A percentile compares a stretch with the other conserved stretches of the same genome.
phyloP scores from a whole-genome alignment of 805 yeast genomes.

The Kuraishia borneana region DNA sequence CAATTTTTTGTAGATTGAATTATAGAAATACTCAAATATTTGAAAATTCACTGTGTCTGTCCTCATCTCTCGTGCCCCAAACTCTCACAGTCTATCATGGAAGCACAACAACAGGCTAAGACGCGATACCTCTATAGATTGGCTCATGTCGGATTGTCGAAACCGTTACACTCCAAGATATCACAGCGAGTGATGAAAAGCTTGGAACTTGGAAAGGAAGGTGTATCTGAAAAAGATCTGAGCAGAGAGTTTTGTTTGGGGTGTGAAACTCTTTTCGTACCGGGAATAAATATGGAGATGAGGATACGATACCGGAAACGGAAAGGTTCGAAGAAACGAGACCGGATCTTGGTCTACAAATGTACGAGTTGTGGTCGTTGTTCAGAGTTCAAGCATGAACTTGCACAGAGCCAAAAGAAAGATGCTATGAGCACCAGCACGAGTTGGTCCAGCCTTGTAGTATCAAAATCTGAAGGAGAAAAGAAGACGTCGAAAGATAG shows the following conservation, averaged over 20 bases:
- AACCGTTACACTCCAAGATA: not conserved
- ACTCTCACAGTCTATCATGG: too few relatives aligned
- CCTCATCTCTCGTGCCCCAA: too few relatives aligned
- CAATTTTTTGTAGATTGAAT: too few relatives aligned
- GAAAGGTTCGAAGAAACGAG: constrained; percentile 6
- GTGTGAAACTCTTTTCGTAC: not conserved
- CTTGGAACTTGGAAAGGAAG: not conserved
- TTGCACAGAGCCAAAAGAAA: not conserved
- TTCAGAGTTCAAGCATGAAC: not conserved
- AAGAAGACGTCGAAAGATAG: not conserved
- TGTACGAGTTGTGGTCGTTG: constrained; percentile 11
- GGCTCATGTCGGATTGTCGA: constrained; percentile 6
- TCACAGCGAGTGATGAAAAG: not conserved
- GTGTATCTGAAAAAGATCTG: not conserved
- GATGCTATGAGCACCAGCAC: constrained; percentile 1
- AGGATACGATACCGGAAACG: constrained; percentile 4
- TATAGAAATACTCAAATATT: too few relatives aligned
- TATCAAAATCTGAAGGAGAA: constrained; percentile 1
- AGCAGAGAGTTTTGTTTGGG: not conserved
- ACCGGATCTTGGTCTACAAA: constrained; percentile 7
- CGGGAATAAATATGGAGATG: not conserved
- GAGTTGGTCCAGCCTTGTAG: constrained; percentile 3
- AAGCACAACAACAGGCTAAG: constrained; percentile 4
- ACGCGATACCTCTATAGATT: constrained; percentile 9
- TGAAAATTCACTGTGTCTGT: too few relatives aligned